phyloP scores from a whole-genome alignment of 2,329 filamentous ascomycete genomes.

The Sporothrix pseudoabietina region DNA sequence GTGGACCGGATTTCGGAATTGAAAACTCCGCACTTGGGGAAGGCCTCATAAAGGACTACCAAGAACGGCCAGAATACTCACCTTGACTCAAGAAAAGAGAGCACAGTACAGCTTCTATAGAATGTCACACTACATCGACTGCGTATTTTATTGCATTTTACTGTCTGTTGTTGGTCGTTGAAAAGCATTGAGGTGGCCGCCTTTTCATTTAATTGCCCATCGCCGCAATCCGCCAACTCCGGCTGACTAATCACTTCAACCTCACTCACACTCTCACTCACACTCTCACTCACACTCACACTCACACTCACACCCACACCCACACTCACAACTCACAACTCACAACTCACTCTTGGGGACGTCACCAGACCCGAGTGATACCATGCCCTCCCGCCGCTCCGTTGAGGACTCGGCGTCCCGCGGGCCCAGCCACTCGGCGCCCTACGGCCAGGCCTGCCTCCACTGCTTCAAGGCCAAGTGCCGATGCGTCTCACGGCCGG shows the following conservation, averaged over 20 bases:
- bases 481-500: slow-evolving; percentile 49
- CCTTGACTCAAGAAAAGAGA: not conserved
- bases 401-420: not conserved
- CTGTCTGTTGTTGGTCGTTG: not conserved
- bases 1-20: slow-evolving; percentile 23
- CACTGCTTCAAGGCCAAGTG: slow-evolving; percentile 42
- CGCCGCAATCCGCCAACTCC: slow-evolving; percentile 11
- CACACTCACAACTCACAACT: not conserved
- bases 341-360: no score
- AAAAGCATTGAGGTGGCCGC: no score
- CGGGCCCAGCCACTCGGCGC: slow-evolving; percentile 20
- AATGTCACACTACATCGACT: no score
- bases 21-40: slow-evolving; percentile 9
- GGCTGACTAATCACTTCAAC: slow-evolving; percentile 5
- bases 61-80: no score
- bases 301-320: no score
- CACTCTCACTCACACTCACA: not conserved
- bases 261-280: not conserved
- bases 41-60: not conserved
- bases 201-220: no score
- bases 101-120: no score
- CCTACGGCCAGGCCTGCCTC: slow-evolving; percentile 27
- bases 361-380: not conserved
- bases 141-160: not conserved
- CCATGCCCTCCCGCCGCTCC: not conserved